Evolutionary conservation across 176 grass and related monocot genomes (phyloP).

Genomic region (Bonia amplexicaulis): DNA sequence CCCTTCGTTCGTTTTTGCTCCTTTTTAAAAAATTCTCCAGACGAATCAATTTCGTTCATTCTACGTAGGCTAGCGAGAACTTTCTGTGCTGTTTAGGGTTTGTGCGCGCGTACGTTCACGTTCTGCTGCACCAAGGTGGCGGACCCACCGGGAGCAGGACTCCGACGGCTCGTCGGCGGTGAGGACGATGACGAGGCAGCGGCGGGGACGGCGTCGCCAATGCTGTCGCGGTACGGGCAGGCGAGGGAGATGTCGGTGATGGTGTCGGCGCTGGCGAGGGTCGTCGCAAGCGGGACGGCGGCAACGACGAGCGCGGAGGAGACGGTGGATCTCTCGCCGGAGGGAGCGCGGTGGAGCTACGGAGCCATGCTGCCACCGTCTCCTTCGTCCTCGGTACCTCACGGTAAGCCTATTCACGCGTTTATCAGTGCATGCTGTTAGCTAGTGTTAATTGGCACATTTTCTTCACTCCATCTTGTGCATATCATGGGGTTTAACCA

Average conservation of each 20-base stretch:
- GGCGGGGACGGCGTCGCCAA: neutral
- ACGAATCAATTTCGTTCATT: neutral
- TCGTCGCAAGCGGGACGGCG: conserved; percentile 25
- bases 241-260: conserved; percentile 44
- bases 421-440: neutral
- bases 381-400: neutral
- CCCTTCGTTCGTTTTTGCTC: neutral
- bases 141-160: neutral
- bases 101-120: neutral
- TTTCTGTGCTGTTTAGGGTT: neutral
- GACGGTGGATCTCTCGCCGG: neutral
- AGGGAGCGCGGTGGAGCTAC: conserved; percentile 14
- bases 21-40: too few species aligned
- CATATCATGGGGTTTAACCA: neutral
- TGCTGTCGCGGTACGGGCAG: conserved; percentile 34
- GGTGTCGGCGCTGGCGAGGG: conserved; percentile 50
- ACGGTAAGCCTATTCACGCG: neutral
- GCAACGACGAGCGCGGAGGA: neutral
- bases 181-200: neutral
- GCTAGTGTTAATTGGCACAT: neutral
- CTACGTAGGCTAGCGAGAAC: neutral
- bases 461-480: neutral
- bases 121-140: conserved; percentile 39
- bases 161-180: neutral
- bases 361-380: neutral